Percentiles rank a stretch among this genome's conserved stretches.
These are phyloP conservation scores for Talaromyces sp. DNA, from an alignment of 2,329 filamentous ascomycete species.

Conservation along the genomic window DNA sequence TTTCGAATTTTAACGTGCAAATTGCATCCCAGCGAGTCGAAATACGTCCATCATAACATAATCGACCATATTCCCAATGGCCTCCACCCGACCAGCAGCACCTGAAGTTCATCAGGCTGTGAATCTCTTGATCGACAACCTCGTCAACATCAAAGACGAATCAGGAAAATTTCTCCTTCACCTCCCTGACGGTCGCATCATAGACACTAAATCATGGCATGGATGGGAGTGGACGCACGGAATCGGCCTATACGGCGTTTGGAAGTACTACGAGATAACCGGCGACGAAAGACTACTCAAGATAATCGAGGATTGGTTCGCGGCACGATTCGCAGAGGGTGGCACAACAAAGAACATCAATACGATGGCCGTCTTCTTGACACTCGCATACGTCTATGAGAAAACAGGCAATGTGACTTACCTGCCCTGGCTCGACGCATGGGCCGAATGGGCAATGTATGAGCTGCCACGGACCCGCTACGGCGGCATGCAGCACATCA, in stretches of 20 bases:
- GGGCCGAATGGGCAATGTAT: slow-evolving; percentile 83
- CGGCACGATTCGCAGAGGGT: slow-evolving; percentile 66
- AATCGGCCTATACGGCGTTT: slow-evolving; percentile 77
- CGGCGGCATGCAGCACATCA: slow-evolving; percentile 75
- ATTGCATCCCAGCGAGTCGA: too few relatives aligned
- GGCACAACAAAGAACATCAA: slow-evolving; percentile 84
- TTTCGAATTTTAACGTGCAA: not conserved
- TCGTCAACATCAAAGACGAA: slow-evolving; percentile 76
- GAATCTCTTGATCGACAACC: slow-evolving; percentile 68
- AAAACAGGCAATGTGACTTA: slow-evolving; percentile 69
- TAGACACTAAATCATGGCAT: slow-evolving; percentile 80
- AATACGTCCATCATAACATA: too few relatives aligned
- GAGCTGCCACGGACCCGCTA: slow-evolving; percentile 72
- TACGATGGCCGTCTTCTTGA: slow-evolving; percentile 78
- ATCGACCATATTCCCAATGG: not conserved
- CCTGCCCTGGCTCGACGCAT: slow-evolving; percentile 75
- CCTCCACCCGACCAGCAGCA: slow-evolving; percentile 16
- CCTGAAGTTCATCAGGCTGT: slow-evolving; percentile 59
- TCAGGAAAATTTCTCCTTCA: slow-evolving; percentile 73
- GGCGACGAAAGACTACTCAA: slow-evolving; percentile 62
- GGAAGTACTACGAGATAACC: slow-evolving; percentile 77
- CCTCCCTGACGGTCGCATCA: slow-evolving; percentile 71
- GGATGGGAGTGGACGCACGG: slow-evolving; percentile 82
- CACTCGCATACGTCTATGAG: slow-evolving; percentile 77
- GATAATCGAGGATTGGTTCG: slow-evolving; percentile 76